Conservation (phyloP, 1,284 basidiomycete genomes). For the Microbotryomycetes sp. region DNA sequence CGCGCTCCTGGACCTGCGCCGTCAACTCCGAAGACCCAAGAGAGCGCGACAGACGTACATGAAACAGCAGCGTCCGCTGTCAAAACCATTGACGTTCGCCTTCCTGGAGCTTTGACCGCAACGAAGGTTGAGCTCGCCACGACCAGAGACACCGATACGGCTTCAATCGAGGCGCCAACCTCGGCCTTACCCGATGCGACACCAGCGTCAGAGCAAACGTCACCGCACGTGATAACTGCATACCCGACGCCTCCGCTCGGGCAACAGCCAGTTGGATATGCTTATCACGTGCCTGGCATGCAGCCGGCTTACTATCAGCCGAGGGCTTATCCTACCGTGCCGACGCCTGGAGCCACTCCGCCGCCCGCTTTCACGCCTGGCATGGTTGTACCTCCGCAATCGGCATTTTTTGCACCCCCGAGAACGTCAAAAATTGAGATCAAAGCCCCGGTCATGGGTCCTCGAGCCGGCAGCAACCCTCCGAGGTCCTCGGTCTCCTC, state of each 20-base stretch:
- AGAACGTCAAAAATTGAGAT: conserved; percentile 20
- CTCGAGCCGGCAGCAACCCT: no score
- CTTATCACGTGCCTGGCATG: background rate
- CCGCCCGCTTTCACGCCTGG: conserved; percentile 4
- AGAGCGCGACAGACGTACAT: background rate
- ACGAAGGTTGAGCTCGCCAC: background rate
- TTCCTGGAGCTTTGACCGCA: background rate
- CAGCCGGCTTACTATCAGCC: conserved; percentile 13
- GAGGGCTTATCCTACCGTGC: conserved; percentile 6
- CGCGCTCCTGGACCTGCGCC: background rate
- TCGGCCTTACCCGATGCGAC: background rate
- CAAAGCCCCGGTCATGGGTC: conserved; percentile 15
- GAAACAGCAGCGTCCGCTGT: background rate
- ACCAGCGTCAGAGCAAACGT: background rate
- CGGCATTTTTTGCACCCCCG: conserved; percentile 27
- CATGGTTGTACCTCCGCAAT: conserved; percentile 3
- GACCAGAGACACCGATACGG: background rate
- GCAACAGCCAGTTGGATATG: background rate
- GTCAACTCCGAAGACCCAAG: background rate
- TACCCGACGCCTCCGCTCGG: background rate
- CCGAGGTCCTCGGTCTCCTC: background rate
- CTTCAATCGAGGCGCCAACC: background rate
- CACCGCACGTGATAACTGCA: conserved; percentile 12
- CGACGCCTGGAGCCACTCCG: conserved; percentile 21
- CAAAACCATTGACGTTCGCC: background rate